Conservation (phyloP, 257 asterid species). For the Fraxinus quadrangulata region DNA sequence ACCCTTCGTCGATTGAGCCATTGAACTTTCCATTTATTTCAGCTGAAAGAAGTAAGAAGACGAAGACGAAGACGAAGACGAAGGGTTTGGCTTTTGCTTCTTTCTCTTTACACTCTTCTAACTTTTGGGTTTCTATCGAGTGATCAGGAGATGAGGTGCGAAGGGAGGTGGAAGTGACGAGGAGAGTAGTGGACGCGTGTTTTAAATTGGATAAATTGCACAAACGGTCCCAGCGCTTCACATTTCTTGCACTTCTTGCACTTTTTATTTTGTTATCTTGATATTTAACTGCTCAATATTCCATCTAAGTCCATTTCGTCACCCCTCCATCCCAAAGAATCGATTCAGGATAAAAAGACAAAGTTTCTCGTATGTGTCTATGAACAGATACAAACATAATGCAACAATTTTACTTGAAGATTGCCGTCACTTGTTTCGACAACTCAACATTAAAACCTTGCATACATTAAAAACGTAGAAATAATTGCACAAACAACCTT, state of each 20-base stretch:
- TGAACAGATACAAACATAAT: no score
- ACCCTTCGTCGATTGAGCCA: conserved; percentile 29
- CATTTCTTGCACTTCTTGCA: background rate
- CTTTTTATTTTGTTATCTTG: background rate
- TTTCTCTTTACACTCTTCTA: background rate
- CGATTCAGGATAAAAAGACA: no score
- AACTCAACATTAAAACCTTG: no score
- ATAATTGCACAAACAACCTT: no score
- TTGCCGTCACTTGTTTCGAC: no score
- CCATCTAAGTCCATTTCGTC: no score
- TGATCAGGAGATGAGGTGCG: conserved; percentile 5
- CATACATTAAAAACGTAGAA: no score
- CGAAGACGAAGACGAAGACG: no score
- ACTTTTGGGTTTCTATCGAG: background rate
- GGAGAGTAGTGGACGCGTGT: conserved; percentile 27
- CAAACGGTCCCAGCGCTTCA: background rate
- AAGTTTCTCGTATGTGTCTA: no score
- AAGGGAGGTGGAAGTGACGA: conserved; percentile 11
- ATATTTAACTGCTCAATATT: background rate
- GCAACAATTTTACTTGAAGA: no score
- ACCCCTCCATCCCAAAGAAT: no score
- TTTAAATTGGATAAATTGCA: conserved; percentile 10
- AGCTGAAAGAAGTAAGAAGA: background rate
- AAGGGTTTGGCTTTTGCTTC: conserved; percentile 23
- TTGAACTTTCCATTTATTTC: background rate